Percentiles rank a stretch among this genome's conserved stretches.
Evolutionary conservation across 169 alveolate species (phyloP).

Genomic region (Eimeria sp.): DNA sequence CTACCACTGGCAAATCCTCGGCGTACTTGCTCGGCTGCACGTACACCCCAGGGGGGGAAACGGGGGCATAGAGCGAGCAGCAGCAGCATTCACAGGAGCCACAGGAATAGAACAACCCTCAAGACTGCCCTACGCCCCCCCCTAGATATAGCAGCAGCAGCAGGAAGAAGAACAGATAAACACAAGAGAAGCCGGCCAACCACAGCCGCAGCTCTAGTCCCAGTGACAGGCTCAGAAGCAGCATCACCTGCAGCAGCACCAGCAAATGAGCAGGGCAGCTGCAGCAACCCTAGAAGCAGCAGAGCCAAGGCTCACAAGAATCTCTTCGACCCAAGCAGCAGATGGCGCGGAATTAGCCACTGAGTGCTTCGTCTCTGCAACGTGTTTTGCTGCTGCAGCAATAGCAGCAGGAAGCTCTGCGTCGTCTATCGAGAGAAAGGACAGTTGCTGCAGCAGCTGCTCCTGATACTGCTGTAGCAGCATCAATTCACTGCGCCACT

Average conservation of each 20-base stretch:
- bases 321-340: conserved; percentile 77
- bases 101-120: not conserved
- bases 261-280: not conserved
- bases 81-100: not conserved
- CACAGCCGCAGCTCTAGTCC: not conserved
- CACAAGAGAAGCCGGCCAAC: not conserved
- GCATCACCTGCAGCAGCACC: not conserved
- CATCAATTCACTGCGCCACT: conserved; percentile 37
- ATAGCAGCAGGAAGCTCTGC: conserved; percentile 35
- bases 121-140: not conserved
- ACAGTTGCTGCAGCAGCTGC: conserved; percentile 55
- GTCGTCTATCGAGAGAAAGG: conserved; percentile 45
- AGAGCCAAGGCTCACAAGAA: conserved; percentile 23
- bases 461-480: conserved; percentile 65
- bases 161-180: not conserved
- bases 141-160: not conserved
- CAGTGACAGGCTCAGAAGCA: not conserved
- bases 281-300: not conserved
- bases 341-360: conserved; percentile 33
- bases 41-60: not conserved
- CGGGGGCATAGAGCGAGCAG: not conserved
- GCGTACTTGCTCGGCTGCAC: conserved; percentile 78
- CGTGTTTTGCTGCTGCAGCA: conserved; percentile 52
- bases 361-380: conserved; percentile 32
- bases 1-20: conserved; percentile 35